Evolutionary conservation across 2,329 filamentous ascomycete species (phyloP), one percentile per base, ranked within the genome.

Genomic region (Scedosporium dehoogii): DNA sequence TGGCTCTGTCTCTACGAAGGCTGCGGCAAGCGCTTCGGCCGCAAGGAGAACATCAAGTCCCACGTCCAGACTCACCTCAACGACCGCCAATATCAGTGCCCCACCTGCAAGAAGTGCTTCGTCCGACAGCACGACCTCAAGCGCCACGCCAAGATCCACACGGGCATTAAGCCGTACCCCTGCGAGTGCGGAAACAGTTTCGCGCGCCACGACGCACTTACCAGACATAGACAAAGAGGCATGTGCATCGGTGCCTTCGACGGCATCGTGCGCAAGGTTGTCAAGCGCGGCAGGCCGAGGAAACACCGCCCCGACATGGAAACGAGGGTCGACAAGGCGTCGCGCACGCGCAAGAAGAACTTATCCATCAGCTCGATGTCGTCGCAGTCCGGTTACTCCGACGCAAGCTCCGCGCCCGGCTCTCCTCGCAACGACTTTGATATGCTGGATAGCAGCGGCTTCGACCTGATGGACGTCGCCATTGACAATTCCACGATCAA

Each of bases 11-110:
- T 85, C n/a, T 92, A 78, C 63, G 81, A 91, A 7, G 87, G 86
- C 29, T 99, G 94, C 74, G 84, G 87, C 68, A 96, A 96, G 74
- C 85, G 87, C 61, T 97, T 99, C 72, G 93, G 92, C n/a, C 86
- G 94, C 68, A 96, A 97, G 74, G 94, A 99, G 74, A 97, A 99
- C 76, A 97, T 97, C 79, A 96, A 96, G 73, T 96, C 92, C 0
- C 94, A 99, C 73, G 91, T 99, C 14, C 94, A 99, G 76, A 99
- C 94, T 3, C 94, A 99, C 75, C 87, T 99, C 66, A 94, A 96
- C 69, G 94, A 99, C 73, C 85, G 94, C 58, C 94, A 97, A 73
- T 99, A 91, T 77, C 88, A 91, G 74, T 99, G 94, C 76, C 92
- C 93, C 56, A 88, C 90, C 62, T 99, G 94, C 78, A 83, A 89